A percentile compares a stretch with the other conserved stretches of the same genome.
Evolutionary conservation across 352 stramenopile genomes (phyloP).

Genomic region (Pythium folliculosum): DNA sequence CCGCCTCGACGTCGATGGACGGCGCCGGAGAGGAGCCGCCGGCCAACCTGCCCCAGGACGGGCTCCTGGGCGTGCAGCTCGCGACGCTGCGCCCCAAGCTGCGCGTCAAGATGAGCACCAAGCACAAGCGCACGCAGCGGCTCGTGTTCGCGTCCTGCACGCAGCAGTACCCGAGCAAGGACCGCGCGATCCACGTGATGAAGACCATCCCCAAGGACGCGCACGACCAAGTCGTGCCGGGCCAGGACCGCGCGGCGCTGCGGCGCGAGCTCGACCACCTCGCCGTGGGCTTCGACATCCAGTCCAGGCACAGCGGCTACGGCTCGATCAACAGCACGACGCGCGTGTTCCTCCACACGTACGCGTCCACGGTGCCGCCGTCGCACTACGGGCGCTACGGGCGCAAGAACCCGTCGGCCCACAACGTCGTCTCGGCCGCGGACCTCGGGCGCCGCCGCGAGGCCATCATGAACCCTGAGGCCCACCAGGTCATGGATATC

Average conservation of each 20-base stretch:
- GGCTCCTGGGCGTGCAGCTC: constrained; percentile 22
- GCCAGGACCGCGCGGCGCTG: constrained; percentile 52
- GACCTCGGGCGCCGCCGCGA: constrained; percentile 41
- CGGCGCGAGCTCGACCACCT: constrained; percentile 62
- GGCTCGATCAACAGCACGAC: constrained; percentile 45
- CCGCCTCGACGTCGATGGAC: too few species aligned
- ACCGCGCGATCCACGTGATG: constrained; percentile 60
- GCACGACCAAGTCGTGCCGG: constrained; percentile 53
- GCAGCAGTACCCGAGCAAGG: constrained; percentile 41
- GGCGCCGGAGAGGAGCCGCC: neutral
- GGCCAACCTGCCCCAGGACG: neutral
- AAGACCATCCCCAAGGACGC: constrained; percentile 58
- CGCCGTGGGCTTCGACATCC: constrained; percentile 59
- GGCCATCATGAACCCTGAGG: constrained; percentile 52
- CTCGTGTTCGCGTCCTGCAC: constrained; percentile 60
- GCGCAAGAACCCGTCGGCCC: constrained; percentile 13
- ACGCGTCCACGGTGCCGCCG: constrained; percentile 49
- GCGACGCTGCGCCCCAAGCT: constrained; percentile 27
- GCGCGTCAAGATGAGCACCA: constrained; percentile 14
- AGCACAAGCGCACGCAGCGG: constrained; percentile 48
- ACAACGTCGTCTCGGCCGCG: constrained; percentile 12
- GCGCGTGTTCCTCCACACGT: constrained; percentile 56
- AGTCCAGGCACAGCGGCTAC: constrained; percentile 25
- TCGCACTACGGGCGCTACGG: constrained; percentile 34
- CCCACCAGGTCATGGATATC: constrained; percentile 39